Evolutionary conservation across 345 rosid species (phyloP).

Genomic region (Gynandropsis gynandra): DNA sequence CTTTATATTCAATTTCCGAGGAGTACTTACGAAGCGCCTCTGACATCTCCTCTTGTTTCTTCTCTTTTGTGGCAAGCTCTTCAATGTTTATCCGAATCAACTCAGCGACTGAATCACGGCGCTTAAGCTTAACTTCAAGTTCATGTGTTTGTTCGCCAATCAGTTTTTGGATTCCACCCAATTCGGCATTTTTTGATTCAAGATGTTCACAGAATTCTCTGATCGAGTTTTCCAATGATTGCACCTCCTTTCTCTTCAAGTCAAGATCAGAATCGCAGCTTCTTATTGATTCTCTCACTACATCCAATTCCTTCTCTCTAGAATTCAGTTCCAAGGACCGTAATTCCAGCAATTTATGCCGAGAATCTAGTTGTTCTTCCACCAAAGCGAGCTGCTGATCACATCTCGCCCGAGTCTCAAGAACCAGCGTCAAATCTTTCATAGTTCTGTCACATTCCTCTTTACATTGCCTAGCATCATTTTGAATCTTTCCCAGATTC

Average conservation of each 20-base stretch:
- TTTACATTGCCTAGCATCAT: constrained; percentile 6
- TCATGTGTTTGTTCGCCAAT: constrained; percentile 9
- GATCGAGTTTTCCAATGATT: constrained; percentile 8
- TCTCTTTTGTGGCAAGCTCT: constrained; percentile 20
- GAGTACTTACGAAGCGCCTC: constrained; percentile 19
- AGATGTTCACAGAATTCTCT: constrained; percentile 2
- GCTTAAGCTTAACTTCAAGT: background rate
- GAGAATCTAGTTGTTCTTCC: constrained; percentile 5
- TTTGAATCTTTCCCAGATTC: background rate
- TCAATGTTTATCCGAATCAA: constrained; percentile 19
- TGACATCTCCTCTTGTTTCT: constrained; percentile 12
- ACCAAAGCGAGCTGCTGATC: constrained; percentile 11
- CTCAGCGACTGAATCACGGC: constrained; percentile 8
- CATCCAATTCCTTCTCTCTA: constrained; percentile 14
- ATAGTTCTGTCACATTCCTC: constrained; percentile 10
- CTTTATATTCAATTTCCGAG: constrained; percentile 18
- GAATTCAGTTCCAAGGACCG: constrained; percentile 14
- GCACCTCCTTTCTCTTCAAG: background rate
- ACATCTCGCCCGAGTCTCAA: background rate
- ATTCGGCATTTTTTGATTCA: constrained; percentile 19
- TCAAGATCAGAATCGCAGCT: constrained; percentile 8
- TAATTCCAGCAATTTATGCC: constrained; percentile 12
- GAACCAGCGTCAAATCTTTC: background rate
- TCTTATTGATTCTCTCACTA: background rate
- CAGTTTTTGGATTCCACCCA: constrained; percentile 9